Percentiles rank a stretch among this genome's conserved stretches.
phyloP scores from a whole-genome alignment of 2,329 filamentous ascomycete species.

The Exophiala phaeomuriformis region DNA sequence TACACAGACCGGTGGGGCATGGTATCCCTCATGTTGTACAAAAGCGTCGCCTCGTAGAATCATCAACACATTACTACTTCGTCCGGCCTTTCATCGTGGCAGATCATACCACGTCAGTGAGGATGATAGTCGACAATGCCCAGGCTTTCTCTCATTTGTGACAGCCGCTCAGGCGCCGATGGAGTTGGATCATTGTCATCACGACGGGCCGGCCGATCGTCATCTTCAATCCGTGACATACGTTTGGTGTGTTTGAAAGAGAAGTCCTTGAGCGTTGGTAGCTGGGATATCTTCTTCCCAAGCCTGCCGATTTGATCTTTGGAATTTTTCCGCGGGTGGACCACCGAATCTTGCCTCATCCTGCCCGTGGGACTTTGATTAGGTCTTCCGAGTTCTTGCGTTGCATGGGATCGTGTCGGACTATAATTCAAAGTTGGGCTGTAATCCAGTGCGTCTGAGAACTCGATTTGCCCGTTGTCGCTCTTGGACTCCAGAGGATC shows the following conservation, averaged over 20 bases:
- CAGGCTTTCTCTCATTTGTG: constrained; percentile 20
- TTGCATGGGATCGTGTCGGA: constrained; percentile 11
- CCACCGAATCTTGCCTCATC: constrained; percentile 18
- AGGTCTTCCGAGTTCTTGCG: constrained; percentile 4
- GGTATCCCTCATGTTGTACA: background rate
- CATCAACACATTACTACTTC: constrained; percentile 3
- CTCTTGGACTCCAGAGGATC: constrained; percentile 15
- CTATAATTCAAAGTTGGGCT: constrained; percentile 14
- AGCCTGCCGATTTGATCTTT: constrained; percentile 9
- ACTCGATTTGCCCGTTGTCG: constrained; percentile 20
- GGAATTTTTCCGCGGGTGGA: constrained; percentile 1
- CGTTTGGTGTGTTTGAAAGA: constrained; percentile 5
- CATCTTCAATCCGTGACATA: constrained; percentile 1
- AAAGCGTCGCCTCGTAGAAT: constrained; percentile 7
- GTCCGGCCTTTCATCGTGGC: background rate
- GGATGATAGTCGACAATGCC: constrained; percentile 15
- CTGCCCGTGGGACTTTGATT: constrained; percentile 10
- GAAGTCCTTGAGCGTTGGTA: constrained; percentile 19
- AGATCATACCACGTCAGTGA: background rate
- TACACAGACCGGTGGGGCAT: too few species aligned
- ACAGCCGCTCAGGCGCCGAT: constrained; percentile 13
- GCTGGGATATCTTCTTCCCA: constrained; percentile 15
- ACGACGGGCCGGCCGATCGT: background rate
- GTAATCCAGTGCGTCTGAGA: constrained; percentile 17
- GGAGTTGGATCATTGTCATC: background rate